phyloP scores from a whole-genome alignment of 257 asterid genomes.

The Salvia hispanica region DNA sequence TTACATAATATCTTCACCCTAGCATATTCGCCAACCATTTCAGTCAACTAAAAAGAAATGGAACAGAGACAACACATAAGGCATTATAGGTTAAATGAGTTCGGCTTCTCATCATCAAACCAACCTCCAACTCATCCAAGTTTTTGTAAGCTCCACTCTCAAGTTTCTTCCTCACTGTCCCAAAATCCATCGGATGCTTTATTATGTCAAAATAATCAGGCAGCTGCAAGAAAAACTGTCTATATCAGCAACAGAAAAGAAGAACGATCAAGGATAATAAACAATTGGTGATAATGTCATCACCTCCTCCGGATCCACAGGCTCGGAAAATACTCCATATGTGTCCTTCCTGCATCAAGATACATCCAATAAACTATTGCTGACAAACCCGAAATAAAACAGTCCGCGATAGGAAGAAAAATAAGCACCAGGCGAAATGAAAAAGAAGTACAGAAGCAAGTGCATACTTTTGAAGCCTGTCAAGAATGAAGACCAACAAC shows the following conservation, averaged over 20 bases:
- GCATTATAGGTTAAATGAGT: slow-evolving; percentile 1
- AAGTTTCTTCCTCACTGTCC: slow-evolving; percentile 87
- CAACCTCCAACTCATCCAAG: slow-evolving; percentile 90
- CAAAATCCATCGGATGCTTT: slow-evolving; percentile 94
- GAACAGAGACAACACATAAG: slow-evolving; percentile 7
- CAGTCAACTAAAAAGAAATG: slow-evolving; percentile 2
- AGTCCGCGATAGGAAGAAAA: slow-evolving; percentile 22
- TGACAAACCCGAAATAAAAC: slow-evolving; percentile 30
- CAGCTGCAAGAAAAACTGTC: slow-evolving; percentile 59
- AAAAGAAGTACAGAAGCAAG: slow-evolving; percentile 31
- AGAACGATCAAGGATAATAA: slow-evolving; percentile 9
- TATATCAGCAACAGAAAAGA: slow-evolving; percentile 29
- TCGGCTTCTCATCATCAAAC: slow-evolving; percentile 30
- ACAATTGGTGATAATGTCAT: slow-evolving; percentile 21
- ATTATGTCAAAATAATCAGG: slow-evolving; percentile 95
- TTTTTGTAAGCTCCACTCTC: slow-evolving; percentile 53
- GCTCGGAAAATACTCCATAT: slow-evolving; percentile 88
- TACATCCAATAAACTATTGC: slow-evolving; percentile 28
- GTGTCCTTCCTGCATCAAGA: slow-evolving; percentile 90
- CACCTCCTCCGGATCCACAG: slow-evolving; percentile 97
- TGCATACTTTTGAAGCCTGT: slow-evolving; percentile 97
- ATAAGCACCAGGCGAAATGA: slow-evolving; percentile 29
- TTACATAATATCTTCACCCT: neutral
- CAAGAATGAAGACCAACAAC: slow-evolving; percentile 89
- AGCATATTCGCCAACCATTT: neutral